Evolutionary conservation across 2,329 filamentous ascomycete genomes (phyloP), one percentile per base, ranked within the genome.

Genomic region (Chrysoporthe puriensis): DNA sequence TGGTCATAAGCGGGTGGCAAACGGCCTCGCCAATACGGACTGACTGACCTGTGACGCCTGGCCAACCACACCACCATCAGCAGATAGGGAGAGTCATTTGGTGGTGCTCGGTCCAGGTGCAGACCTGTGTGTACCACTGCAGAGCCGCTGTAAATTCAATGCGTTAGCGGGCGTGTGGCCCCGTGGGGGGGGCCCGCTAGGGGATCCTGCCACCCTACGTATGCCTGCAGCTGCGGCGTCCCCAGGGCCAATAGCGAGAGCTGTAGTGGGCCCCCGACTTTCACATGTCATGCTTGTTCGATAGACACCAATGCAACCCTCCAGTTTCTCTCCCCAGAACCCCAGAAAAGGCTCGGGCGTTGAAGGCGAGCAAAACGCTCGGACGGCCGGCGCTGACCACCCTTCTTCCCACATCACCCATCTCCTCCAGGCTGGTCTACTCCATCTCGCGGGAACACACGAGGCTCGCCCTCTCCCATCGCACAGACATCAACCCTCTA

Each of bases 231-330:
- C 26, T 26, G 26, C 26, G 26, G 26, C 26, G 26, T 26, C 26
- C 48, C n/a, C 48, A 52, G 8, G 48, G 21, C 48, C 48, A 52
- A 52, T 52, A 5, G 50, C 16, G 50, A 8, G 50, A 54, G 34
- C 54, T 36, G 11, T 56, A 57, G 32, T 40, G 32, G 16, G 7
- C 16, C 16, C 54, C 54, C 11, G 40, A 21, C 54, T 57, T 57
- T 57, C 54, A 57, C 54, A 57, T 57, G 54, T 57, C 54, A 21
- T 16, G 8, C 54, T 57, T 57, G 26, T 26, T 26, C 26, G 26
- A 26, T 26, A 26, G 26, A 26, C 26, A 26, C 46, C 46, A 50
- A 54, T 26, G 50, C 50, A n/a, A 54, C 26, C n/a, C 44, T 46
- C 13, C 14, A 4, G 44, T 13, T 46, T 46, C 11, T 14, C 44